Evolutionary conservation across 1,139 yeast species (phyloP), one percentile per base, ranked within the genome.

Genomic region (Yamadazyma friedrichii): DNA sequence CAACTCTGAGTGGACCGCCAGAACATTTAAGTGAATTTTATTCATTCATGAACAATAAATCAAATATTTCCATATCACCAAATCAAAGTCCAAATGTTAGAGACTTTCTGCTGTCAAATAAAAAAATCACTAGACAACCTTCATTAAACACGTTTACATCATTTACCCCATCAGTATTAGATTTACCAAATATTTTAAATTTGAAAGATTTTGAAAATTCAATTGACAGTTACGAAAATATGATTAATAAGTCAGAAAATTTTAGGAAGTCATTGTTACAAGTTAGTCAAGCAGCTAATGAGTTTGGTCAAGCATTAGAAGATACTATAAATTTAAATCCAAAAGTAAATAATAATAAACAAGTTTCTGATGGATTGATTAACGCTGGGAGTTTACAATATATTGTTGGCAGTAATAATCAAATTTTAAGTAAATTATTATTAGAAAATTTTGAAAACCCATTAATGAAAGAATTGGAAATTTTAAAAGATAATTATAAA

Each of bases 331-430:
- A 52, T 38, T 75, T 74, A 25, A 74, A 82, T 44, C 87, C 95
- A 1, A 74, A 81, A 41, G 76, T 84, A 42, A 81, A 82, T 55
- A 89, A 91, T 28, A 71, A 81, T 26, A 84, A 79, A 12, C 62
- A 65, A 17, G 79, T 83, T 0, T 76, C 83, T 1, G 85, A 84
- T 50, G 88, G 89, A 4, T 61, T 88, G 13, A 64, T 80, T 50
- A 76, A 82, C 36, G 88, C 93, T 0, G 86, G 89, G 33, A 95
- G 95, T 1, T 63, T 88, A 43, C 93, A 88, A 52, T 83, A 78
- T 53, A 70, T 88, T 38, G 76, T 87, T 13, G 82, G 94, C 0
- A 87, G 87, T 56, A 94, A 87, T 54, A 84, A 85, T 49, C 82
- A 82, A 47, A 79, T 88, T 8, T 68, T 88, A 47, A 76, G 88